Base-by-base conservation (phyloP, 805 yeast species). In the Blastobotrys terrestris region DNA sequence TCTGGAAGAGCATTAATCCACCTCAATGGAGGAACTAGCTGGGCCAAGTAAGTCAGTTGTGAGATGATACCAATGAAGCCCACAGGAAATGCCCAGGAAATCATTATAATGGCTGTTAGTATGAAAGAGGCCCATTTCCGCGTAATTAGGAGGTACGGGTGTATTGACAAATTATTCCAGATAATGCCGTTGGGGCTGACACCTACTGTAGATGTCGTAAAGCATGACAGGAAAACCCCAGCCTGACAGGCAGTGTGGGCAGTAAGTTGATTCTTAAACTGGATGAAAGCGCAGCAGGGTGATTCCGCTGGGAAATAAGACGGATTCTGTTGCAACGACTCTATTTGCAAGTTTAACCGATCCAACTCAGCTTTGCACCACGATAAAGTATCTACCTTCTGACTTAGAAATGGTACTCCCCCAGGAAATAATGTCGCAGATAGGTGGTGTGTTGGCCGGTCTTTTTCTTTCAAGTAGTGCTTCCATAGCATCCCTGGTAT, bases 41-140 rank as follows among this genome's bases (percentile, higher is more conserved):
- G 73, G 0, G 84, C 77, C 47, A 87, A 64, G 55, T 81, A 77
- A 0, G 91, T 87, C 2, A 84, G 71, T 59, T 89, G 96, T 0
- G 95, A 80, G 0, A 90, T 69, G 31, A 88, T 68, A 0, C 92
- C 90, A 15, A 88, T 81, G 53, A 86, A 75, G 0, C 95, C 88
- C 1, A 89, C 92, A 0, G 97, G 97, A 1, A 89, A 66, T 1
- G 88, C 87, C 84, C 95, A 90, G 1, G 80, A 78, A 16, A 79
- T 42, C 69, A 84, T 81, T 1, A 87, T 69, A 0, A 73, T 55
- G 6, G 79, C 64, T 51, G 81, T 73, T 14, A 78, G 39, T 2
- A 76, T 46, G 22, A 75, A 76, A 0, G 85, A 82, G 3, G 74
- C 40, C 2, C 72, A 63, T 14, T 70, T 67, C 60, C 81, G 74